phyloP scores from a whole-genome alignment of 257 asterid species.

The Plantago major region DNA sequence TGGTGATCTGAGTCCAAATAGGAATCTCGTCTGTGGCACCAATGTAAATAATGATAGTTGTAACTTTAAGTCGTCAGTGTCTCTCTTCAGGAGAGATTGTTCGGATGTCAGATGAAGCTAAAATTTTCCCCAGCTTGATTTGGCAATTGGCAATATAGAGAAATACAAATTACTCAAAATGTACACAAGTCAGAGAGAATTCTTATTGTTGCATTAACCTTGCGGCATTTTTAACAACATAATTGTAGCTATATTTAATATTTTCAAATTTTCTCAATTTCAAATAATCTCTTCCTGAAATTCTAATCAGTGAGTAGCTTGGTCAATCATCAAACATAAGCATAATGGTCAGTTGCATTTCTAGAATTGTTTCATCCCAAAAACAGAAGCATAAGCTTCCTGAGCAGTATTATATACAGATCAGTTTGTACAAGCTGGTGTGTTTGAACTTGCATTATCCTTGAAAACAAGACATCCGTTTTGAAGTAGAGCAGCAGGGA shows the following conservation, averaged over 20 bases:
- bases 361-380: too few relatives aligned
- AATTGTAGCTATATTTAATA: too few relatives aligned
- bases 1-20: not conserved
- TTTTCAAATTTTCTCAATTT: too few relatives aligned
- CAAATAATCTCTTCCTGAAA: too few relatives aligned
- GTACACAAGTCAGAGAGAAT: not conserved
- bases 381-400: not conserved
- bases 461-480: conserved; percentile 45
- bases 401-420: not conserved
- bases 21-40: not conserved
- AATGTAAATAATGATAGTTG: not conserved
- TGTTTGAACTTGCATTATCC: not conserved
- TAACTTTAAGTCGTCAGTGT: not conserved
- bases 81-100: not conserved
- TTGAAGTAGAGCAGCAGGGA: conserved; percentile 51
- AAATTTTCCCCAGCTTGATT: conserved; percentile 4
- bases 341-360: too few relatives aligned
- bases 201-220: too few relatives aligned
- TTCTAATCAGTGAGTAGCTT: too few relatives aligned
- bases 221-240: too few relatives aligned
- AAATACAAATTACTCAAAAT: not conserved
- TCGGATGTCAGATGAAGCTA: not conserved
- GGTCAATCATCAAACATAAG: too few relatives aligned
- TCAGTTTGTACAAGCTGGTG: not conserved
- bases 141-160: not conserved